Base-by-base conservation (phyloP, 2,329 filamentous ascomycete genomes). In the Capronia americana region DNA sequence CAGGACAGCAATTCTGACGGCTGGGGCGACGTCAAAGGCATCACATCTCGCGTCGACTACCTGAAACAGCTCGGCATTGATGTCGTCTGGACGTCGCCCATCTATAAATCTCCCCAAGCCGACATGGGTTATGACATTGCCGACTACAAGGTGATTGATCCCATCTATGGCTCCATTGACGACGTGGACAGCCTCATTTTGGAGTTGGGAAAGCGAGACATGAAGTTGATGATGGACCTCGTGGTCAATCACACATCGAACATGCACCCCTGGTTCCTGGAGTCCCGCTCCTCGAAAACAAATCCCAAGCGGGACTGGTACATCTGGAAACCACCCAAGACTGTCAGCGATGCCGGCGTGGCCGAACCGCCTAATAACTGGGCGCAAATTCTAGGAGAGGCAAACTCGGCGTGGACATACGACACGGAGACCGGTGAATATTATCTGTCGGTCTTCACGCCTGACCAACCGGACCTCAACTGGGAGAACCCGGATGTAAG, bases 381-480 rank as follows among this genome's bases (percentile, higher is more conserved):
- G 89, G 90, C 79, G 1, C 68, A 71, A 57, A 72, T 73, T 24
- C 60, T 73, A 0, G 70, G 70, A 0, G 71, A 69, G 65, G 65
- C 65, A 87, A 81, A 70, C 30, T 79, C 75, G 59, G 78, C 77
- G 7, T 81, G 80, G 79, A 73, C 88, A 66, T 93, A 87, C 81
- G 90, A 93, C 72, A 87, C 91, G 70, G 75, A 78, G n/a, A 92
- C 90, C 0, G 82, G 84, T 56, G 89, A 93, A 77, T 93, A 92
- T 76, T 93, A 92, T 73, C 85, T 93, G 0, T 88, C 90, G 68
- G 83, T 95, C 11, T 96, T 92, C 76, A 87, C 89, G 6, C 85
- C 85, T 4, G 87, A 91, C 70, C 92, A 94, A 75, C 92, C 92
- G 0, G 92, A 95, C 72, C 82, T 95, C n/a, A 95, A 95, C 78